Conservation (phyloP, 768 basidiomycete genomes). For the Suillus clintonianus region DNA sequence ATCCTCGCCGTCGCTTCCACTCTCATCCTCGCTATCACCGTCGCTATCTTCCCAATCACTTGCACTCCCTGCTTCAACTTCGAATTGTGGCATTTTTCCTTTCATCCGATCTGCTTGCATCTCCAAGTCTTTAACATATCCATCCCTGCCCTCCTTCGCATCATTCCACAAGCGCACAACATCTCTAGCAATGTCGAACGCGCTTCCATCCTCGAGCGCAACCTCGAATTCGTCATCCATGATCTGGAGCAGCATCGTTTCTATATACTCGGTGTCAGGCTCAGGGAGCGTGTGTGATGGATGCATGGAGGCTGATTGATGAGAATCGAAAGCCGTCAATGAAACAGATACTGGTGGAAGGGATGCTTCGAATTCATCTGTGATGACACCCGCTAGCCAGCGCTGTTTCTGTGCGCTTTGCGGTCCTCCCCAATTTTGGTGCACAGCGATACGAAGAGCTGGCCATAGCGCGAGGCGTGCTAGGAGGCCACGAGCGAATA, state of each 20-base stretch:
- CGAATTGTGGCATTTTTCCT: constrained; percentile 55
- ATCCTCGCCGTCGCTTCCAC: constrained; percentile 28
- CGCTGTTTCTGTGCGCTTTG: constrained; percentile 71
- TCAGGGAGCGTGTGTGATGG: constrained; percentile 12
- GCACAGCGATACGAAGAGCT: constrained; percentile 82
- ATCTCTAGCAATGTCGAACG: constrained; percentile 70
- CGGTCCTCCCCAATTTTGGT: constrained; percentile 85
- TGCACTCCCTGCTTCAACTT: constrained; percentile 40
- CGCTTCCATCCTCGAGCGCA: constrained; percentile 82
- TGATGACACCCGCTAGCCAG: constrained; percentile 81
- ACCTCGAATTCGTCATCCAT: constrained; percentile 89
- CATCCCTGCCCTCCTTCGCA: constrained; percentile 44
- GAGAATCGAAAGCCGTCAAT: not conserved
- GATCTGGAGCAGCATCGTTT: constrained; percentile 78
- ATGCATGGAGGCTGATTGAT: not conserved
- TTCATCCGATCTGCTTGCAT: constrained; percentile 55
- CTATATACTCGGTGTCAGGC: constrained; percentile 76
- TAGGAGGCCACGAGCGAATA: constrained; percentile 87
- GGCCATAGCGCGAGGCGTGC: constrained; percentile 85
- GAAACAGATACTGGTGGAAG: constrained; percentile 30
- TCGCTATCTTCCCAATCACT: constrained; percentile 52
- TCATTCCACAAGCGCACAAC: constrained; percentile 70
- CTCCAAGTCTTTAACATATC: constrained; percentile 63
- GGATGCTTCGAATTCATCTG: constrained; percentile 74
- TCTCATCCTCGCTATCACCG: constrained; percentile 26